Evolutionary conservation across 2,329 filamentous ascomycete genomes (phyloP).

Genomic region (Berkeleyomyces rouxiae): DNA sequence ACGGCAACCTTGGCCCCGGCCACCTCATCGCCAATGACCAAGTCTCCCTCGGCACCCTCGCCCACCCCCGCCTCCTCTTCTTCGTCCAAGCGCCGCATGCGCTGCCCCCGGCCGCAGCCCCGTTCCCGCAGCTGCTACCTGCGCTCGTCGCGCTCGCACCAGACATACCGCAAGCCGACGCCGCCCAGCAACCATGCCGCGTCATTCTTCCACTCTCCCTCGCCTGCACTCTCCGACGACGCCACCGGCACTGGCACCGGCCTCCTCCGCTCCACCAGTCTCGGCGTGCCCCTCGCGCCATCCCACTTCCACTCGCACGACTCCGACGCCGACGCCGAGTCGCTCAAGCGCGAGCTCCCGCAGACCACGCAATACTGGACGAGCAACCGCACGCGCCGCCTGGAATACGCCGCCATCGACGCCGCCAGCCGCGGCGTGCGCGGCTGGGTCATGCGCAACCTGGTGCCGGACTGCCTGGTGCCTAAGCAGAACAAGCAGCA

Average conservation of each 20-base stretch:
- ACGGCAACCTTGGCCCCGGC: constrained; percentile 19
- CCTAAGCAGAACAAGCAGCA: constrained; percentile 31
- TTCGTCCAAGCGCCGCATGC: constrained; percentile 14
- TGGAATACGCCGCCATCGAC: constrained; percentile 52
- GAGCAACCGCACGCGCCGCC: constrained; percentile 41
- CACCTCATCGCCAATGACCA: not conserved
- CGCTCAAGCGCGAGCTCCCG: constrained; percentile 29
- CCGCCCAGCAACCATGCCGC: constrained; percentile 20
- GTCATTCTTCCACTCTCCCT: constrained; percentile 34
- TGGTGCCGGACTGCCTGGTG: constrained; percentile 45
- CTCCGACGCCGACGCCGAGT: constrained; percentile 14
- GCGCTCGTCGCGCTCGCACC: constrained; percentile 9
- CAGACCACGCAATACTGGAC: constrained; percentile 52
- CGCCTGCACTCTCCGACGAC: constrained; percentile 4
- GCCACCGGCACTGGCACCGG: not conserved
- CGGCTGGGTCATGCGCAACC: constrained; percentile 40
- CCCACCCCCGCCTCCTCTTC: constrained; percentile 26
- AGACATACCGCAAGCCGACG: constrained; percentile 14
- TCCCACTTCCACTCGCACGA: not conserved
- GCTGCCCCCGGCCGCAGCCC: constrained; percentile 15
- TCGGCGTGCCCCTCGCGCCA: not conserved
- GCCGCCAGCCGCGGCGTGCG: constrained; percentile 42
- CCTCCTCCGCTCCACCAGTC: not conserved
- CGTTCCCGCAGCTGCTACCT: constrained; percentile 17
- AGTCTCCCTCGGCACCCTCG: no score